Evolutionary conservation across 306 rosid genomes (phyloP), one percentile per base, ranked within the genome.

Genomic region (Cotoneaster glaucophyllus): DNA sequence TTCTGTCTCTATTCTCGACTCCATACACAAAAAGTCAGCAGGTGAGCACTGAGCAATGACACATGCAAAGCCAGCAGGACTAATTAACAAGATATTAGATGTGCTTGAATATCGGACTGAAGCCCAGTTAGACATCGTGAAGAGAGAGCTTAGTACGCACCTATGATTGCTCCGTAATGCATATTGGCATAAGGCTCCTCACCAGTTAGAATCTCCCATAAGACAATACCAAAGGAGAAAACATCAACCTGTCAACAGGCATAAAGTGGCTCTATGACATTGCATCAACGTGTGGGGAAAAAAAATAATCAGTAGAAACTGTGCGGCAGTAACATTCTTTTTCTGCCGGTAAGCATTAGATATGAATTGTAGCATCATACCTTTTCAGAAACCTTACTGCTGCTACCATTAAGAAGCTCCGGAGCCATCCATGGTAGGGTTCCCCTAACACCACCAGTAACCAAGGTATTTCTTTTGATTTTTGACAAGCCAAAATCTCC

Each of bases 381-480:
- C 97, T 93, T 93, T 82, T 93, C 97, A 34, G 97, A 90, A 78
- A 93, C 97, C 87, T 83, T 93, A 83, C 85, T 93, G 79, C 97
- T 93, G 82, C 94, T 85, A 69, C 97, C 97, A 78, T 89, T 93
- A 73, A 93, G 91, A 44, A 93, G 84, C 71, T 90, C 97, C 56
- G 97, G 96, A 71, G 97, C 97, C 97, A 93, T 93, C 97, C 97
- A 93, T 52, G 97, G 97, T 13, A 93, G 88, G 59, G 97, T 93
- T 22, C 97, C 97, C 57, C 97, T 81, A 64, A 93, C 96, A 58
- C 97, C 97, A 78, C 87, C 97, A 28, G 97, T 87, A 74, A 93
- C 97, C 78, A 93, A 82, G 70, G 97, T 93, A 77, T 90, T 90
- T 73, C 92, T 79, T 78, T 90, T 93, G 68, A 93, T 90, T 86